Evolutionary conservation across 306 rosid genomes (phyloP), one percentile per base, ranked within the genome.

Genomic region (Cicer yamashitae): DNA sequence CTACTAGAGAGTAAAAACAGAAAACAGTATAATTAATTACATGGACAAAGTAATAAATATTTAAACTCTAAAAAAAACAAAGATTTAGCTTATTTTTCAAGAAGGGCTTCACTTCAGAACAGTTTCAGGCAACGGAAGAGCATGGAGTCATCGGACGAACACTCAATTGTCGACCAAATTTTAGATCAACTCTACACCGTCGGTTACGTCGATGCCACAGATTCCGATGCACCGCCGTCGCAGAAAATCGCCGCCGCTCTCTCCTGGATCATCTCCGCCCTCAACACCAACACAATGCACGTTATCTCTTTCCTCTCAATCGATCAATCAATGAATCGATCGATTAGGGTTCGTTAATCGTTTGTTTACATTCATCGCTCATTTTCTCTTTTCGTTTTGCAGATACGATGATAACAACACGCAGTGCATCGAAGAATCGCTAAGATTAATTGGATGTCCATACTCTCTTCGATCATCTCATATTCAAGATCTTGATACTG

Each of bases 361-460:
- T 30, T 30, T 74, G 34, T 51, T 43, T 51, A 6, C 56, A 8
- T 60, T 67, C 71, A 7, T 2, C 38, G 3, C 58, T 64, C 56
- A 20, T 37, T 48, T 11, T 37, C 38, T 61, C 40, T 41, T 9
- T 13, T 71, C 20, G 8, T 2, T 22, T 61, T 77, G 74, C 87
- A 69, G 90, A 62, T 76, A 74, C 46, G 51, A 69, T 11, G 80
- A 74, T 7, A 13, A 62, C 8, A 51, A 57, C 54, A 8, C 70
- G 5, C 51, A 10, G 34, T 25, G 58, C 70, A 86, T 86, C 50
- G 87, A 75, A 59, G 89, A 90, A 56, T 77, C 82, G 72, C 51
- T 88, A 18, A 78, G 76, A 75, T 70, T 46, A 77, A 48, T 79
- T 7, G 81, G 87, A 73, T 90, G 88, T 20, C 88, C 91, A n/a